phyloP scores from a whole-genome alignment of 1,139 yeast species.

The Pichia sp. region DNA sequence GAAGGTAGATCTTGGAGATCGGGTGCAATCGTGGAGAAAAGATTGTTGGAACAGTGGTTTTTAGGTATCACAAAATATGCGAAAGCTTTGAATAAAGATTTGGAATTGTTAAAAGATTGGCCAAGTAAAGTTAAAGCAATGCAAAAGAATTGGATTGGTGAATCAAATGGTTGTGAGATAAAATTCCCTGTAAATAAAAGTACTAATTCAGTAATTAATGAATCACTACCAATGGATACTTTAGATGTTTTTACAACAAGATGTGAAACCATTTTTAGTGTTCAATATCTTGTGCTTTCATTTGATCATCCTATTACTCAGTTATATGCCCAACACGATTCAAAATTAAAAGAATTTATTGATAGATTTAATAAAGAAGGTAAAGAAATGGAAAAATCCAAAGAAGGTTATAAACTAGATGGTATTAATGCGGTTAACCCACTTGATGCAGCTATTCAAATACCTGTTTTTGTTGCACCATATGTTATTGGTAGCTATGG shows the following conservation, averaged over 20 bases:
- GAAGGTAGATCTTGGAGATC: slow-evolving; percentile 94
- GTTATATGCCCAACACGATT: slow-evolving; percentile 33
- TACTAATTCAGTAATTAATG: slow-evolving; percentile 8
- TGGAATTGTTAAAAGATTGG: slow-evolving; percentile 61
- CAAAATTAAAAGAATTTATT: slow-evolving; percentile 42
- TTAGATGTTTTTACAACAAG: slow-evolving; percentile 74
- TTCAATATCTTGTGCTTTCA: slow-evolving; percentile 76
- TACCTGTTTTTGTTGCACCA: slow-evolving; percentile 87
- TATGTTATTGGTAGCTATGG: slow-evolving; percentile 83
- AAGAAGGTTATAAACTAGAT: slow-evolving; percentile 54
- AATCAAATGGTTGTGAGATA: slow-evolving; percentile 73
- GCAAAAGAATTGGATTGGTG: slow-evolving; percentile 95
- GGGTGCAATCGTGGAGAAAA: slow-evolving; percentile 87
- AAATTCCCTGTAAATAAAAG: slow-evolving; percentile 31
- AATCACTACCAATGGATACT: slow-evolving; percentile 17
- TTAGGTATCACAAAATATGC: slow-evolving; percentile 83
- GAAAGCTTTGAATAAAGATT: slow-evolving; percentile 53
- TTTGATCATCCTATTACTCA: slow-evolving; percentile 58
- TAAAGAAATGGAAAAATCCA: slow-evolving; percentile 34
- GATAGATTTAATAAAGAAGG: slow-evolving; percentile 29
- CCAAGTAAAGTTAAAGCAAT: slow-evolving; percentile 81
- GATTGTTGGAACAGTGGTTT: slow-evolving; percentile 83
- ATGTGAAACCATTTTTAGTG: slow-evolving; percentile 79
- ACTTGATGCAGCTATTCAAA: slow-evolving; percentile 32
- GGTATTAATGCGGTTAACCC: slow-evolving; percentile 55